These are phyloP conservation scores for Xylariales sp. DNA, from an alignment of 2,329 filamentous ascomycete species.

Conservation along the genomic window DNA sequence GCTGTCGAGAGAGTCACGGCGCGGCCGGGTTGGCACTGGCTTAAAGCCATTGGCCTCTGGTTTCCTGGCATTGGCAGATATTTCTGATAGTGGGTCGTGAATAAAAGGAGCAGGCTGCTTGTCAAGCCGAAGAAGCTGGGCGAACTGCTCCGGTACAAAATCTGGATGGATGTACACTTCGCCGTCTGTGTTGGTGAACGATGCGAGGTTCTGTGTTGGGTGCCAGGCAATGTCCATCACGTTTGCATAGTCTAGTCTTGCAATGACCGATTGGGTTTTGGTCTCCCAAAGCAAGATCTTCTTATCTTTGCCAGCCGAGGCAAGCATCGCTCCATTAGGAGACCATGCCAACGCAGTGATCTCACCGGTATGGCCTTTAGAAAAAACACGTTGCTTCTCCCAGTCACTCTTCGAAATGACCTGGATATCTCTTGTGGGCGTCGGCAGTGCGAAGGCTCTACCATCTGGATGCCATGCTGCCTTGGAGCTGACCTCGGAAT, in stretches of 20 bases:
- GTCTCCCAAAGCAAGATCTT: constrained; percentile 84
- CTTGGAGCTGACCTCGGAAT: constrained; percentile 69
- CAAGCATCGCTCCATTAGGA: constrained; percentile 85
- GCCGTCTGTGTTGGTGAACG: constrained; percentile 88
- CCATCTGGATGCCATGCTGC: constrained; percentile 93
- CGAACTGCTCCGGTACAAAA: constrained; percentile 57
- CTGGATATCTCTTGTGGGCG: constrained; percentile 76
- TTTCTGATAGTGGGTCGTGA: constrained; percentile 71
- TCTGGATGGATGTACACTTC: constrained; percentile 87
- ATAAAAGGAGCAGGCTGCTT: constrained; percentile 80
- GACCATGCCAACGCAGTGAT: constrained; percentile 91
- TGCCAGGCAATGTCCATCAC: constrained; percentile 90
- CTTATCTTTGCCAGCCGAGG: constrained; percentile 62
- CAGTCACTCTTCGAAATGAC: constrained; percentile 86
- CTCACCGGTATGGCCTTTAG: constrained; percentile 74
- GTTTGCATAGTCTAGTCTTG: constrained; percentile 74
- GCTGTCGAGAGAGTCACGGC: constrained; percentile 67
- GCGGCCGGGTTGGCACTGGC: constrained; percentile 45
- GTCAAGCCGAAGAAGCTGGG: constrained; percentile 50
- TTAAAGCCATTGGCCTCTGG: constrained; percentile 44
- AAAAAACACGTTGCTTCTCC: constrained; percentile 78
- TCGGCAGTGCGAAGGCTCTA: constrained; percentile 81
- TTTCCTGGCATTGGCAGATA: constrained; percentile 59
- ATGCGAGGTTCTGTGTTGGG: constrained; percentile 79
- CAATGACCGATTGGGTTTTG: constrained; percentile 76